Base-by-base conservation (phyloP, 2,329 filamentous ascomycete species). In the Akanthomyces muscarius region DNA sequence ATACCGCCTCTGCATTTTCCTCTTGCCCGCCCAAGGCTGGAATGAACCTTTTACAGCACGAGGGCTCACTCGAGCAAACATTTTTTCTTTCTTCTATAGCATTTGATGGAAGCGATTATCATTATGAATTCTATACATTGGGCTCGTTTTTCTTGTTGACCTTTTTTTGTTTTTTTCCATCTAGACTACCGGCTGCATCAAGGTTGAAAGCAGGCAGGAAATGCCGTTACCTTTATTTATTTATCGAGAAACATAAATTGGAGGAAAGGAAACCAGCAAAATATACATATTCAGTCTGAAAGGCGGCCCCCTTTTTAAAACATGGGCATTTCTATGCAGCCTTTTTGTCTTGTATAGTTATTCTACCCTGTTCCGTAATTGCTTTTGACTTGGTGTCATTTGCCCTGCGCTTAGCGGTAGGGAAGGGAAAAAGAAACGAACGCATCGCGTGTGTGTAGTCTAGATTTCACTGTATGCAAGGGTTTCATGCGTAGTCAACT, bases 21-120 rank as follows among this genome's bases (percentile, higher is more conserved):
- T 48, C 21, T 38, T 58, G 53, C n/a, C 25, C 14, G n/a, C 18
- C 33, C 16, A 25, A 25, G 14, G 14, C 5, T 41, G 21, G 36
- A 14, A 41, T n/a, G 33, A 16, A 13, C 8, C 11, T 30, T 16
- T 28, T 3, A 21, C 25, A 16, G 25, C 16, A 45, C 16, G 5
- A 52, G 36, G 16, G 2, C 33, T 52, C n/a, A 25, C 1, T 1
- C 7, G 50, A 53, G 30, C 50, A 21, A 53, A 2, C 10, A n/a
- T 38, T 33, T 47, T 21, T 21, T 21, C 21, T 21, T 21, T 6
- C 13, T 36, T 4, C 18, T 52, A 25, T 23, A 60, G 21, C 57
- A 60, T 42, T 23, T 60, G 18, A 23, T n/a, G 30, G 57, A 23
- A 60, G 57, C 57, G 36, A 52, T 36, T 50, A 25, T 33, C 16